A percentile compares a stretch with the other conserved stretches of the same genome.
These are phyloP conservation scores for Ziziphus jujuba DNA, from an alignment of 306 rosid species.

Conservation along the genomic window DNA sequence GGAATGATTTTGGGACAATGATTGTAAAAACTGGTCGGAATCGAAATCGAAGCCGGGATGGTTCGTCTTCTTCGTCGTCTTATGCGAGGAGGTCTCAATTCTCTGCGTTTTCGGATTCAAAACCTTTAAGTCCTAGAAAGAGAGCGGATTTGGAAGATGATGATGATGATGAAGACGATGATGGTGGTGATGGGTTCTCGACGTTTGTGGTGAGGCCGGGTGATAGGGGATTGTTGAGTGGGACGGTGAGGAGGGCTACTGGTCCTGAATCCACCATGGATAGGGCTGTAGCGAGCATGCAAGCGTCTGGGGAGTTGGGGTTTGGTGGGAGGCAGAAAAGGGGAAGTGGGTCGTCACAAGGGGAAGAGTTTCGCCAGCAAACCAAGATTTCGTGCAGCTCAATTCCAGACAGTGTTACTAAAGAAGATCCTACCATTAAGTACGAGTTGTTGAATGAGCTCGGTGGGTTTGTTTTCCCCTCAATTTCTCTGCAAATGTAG, in stretches of 20 bases:
- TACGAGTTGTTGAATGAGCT: constrained; percentile 96
- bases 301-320: constrained; percentile 65
- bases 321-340: constrained; percentile 85
- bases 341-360: constrained; percentile 57
- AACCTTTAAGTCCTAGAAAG: constrained; percentile 30
- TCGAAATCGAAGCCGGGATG: constrained; percentile 40
- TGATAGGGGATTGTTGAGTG: constrained; percentile 64
- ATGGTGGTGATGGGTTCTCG: constrained; percentile 52
- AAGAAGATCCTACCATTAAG: constrained; percentile 86
- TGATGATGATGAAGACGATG: constrained; percentile 32
- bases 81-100: constrained; percentile 42
- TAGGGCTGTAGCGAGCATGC: constrained; percentile 94
- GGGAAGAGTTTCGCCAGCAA: constrained; percentile 57
- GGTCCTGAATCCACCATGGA: constrained; percentile 64
- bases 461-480: constrained; percentile 44
- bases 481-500: background rate
- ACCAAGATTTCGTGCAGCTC: constrained; percentile 83
- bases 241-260: constrained; percentile 52
- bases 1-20: constrained; percentile 76
- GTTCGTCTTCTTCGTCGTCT: constrained; percentile 47
- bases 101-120: constrained; percentile 22
- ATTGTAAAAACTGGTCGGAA: constrained; percentile 60
- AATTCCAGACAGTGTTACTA: constrained; percentile 82
- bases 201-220: constrained; percentile 71
- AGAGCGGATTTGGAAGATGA: constrained; percentile 28